Conservation (phyloP, 768 basidiomycete genomes). For the Termitomyces sp. region DNA sequence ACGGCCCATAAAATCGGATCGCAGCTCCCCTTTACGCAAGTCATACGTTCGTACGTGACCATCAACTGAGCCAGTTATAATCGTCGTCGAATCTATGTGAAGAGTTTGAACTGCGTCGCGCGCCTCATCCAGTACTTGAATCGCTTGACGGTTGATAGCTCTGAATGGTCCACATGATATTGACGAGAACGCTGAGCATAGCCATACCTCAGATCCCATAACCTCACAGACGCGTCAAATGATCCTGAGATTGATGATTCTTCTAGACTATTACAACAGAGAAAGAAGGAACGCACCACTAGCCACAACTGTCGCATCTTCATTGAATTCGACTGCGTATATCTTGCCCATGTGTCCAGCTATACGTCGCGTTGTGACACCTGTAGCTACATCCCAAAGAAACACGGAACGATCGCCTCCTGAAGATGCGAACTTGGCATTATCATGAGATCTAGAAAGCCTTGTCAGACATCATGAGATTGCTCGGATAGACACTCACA, state of each 20-base stretch:
- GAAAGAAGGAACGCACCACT: slow-evolving; percentile 52
- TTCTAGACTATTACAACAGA: neutral
- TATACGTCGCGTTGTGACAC: slow-evolving; percentile 75
- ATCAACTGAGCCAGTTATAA: slow-evolving; percentile 85
- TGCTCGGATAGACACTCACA: slow-evolving; percentile 47
- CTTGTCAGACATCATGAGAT: neutral
- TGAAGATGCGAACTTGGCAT: slow-evolving; percentile 88
- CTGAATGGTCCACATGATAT: slow-evolving; percentile 26
- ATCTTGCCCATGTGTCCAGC: slow-evolving; percentile 90
- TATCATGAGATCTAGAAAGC: slow-evolving; percentile 73
- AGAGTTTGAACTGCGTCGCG: slow-evolving; percentile 83
- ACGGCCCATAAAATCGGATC: slow-evolving; percentile 90
- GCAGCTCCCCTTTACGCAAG: slow-evolving; percentile 86
- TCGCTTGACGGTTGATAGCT: slow-evolving; percentile 61
- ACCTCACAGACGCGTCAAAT: slow-evolving; percentile 83
- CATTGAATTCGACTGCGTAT: slow-evolving; percentile 85
- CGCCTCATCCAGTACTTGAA: slow-evolving; percentile 89
- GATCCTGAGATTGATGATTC: slow-evolving; percentile 51
- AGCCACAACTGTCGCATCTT: slow-evolving; percentile 80
- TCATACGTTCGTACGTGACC: slow-evolving; percentile 93
- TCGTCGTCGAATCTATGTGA: slow-evolving; percentile 56
- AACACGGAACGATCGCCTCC: slow-evolving; percentile 94
- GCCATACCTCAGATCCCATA: slow-evolving; percentile 87
- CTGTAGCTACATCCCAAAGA: slow-evolving; percentile 92
- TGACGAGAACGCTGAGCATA: neutral